Evolutionary conservation across 306 rosid genomes (phyloP).

Genomic region (Ormosia emarginata): DNA sequence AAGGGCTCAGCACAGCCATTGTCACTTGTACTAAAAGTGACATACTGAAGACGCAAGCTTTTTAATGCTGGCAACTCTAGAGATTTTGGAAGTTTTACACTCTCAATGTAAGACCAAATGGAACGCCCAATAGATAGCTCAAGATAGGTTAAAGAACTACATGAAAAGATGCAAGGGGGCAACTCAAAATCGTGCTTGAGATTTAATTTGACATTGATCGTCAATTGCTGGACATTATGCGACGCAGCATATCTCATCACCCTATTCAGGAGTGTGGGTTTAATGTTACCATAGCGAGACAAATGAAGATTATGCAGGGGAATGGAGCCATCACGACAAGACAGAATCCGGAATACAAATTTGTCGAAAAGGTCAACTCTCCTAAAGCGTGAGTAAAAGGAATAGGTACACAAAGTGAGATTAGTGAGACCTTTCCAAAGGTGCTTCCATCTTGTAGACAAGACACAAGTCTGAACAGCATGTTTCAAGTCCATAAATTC

Average conservation of each 20-base stretch:
- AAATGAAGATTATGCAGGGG: background rate
- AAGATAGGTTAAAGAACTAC: background rate
- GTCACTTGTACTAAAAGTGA: background rate
- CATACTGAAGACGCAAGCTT: background rate
- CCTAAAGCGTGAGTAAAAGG: background rate
- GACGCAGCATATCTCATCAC: background rate
- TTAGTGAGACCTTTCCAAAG: background rate
- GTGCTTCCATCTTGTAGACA: background rate
- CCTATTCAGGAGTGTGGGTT: background rate
- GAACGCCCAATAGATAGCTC: background rate
- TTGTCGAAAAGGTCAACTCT: background rate
- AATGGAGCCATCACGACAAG: background rate
- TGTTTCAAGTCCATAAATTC: background rate
- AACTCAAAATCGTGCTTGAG: background rate
- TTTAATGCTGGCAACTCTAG: background rate
- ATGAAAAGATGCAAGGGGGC: background rate
- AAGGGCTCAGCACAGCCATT: background rate
- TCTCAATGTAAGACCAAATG: too few species aligned
- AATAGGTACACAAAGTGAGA: background rate
- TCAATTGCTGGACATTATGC: background rate
- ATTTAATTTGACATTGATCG: background rate
- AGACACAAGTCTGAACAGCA: background rate
- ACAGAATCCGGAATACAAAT: background rate
- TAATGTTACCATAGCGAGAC: fast-evolving
- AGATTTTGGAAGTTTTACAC: background rate